phyloP scores from a whole-genome alignment of 495 filamentous ascomycete genomes.

The Hypoxylon rickii region DNA sequence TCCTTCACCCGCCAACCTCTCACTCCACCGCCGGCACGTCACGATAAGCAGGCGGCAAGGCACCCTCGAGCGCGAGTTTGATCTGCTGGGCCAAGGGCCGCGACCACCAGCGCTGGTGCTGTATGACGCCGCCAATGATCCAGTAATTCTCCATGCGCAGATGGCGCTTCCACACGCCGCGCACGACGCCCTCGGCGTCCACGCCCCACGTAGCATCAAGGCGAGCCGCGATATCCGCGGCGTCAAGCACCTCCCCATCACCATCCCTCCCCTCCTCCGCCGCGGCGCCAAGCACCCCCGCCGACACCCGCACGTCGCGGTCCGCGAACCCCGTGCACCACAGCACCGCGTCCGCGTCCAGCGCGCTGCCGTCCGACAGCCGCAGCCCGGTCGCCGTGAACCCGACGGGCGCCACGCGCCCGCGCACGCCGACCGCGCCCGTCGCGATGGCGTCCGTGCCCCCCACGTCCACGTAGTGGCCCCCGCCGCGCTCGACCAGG shows the following conservation, averaged over 20 bases:
- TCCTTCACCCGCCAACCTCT: background rate
- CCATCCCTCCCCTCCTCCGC: background rate
- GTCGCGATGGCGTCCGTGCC: slow-evolving; percentile 27
- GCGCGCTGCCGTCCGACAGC: slow-evolving; percentile 34
- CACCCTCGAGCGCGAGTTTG: slow-evolving; percentile 37
- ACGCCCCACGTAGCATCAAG: slow-evolving; percentile 39
- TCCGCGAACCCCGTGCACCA: slow-evolving; percentile 46
- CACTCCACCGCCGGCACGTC: slow-evolving; percentile 11
- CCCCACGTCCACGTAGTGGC: slow-evolving; percentile 44
- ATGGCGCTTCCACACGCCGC: slow-evolving; percentile 40
- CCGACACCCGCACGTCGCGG: slow-evolving; percentile 22
- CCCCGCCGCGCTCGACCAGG: slow-evolving; percentile 37
- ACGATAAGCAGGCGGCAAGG: slow-evolving; percentile 34
- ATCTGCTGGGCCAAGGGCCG: slow-evolving; percentile 40
- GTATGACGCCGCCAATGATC: slow-evolving; percentile 34
- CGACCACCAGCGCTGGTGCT: slow-evolving; percentile 40
- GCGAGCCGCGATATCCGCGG: slow-evolving; percentile 32
- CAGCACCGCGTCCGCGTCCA: slow-evolving; percentile 41
- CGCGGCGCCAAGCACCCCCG: slow-evolving; percentile 21
- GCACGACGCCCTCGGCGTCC: slow-evolving; percentile 42
- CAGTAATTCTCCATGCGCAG: slow-evolving; percentile 39
- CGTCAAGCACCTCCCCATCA: background rate
- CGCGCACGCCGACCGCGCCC: slow-evolving; percentile 31
- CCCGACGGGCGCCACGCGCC: slow-evolving; percentile 21
- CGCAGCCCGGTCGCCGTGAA: slow-evolving; percentile 36